A percentile compares a stretch with the other conserved stretches of the same genome.
phyloP scores from a whole-genome alignment of 768 basidiomycete species.

The Neoboletus brunneissimus region DNA sequence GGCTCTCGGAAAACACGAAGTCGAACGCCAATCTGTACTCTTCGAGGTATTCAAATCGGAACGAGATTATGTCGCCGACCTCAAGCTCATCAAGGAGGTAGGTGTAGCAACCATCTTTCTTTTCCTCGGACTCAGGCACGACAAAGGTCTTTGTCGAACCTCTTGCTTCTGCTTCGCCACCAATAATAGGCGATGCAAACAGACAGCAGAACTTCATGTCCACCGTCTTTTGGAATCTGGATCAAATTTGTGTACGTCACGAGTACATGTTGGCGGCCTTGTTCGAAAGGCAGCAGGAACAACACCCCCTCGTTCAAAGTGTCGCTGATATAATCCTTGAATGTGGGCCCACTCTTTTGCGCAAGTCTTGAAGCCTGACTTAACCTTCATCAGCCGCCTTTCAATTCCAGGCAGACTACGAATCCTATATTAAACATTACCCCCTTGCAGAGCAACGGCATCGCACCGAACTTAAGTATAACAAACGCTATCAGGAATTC shows the following conservation, averaged over 20 bases:
- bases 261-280: slow-evolving; percentile 66
- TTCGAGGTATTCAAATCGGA: slow-evolving; percentile 92
- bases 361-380: slow-evolving; percentile 10
- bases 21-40: slow-evolving; percentile 80
- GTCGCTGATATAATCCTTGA: slow-evolving; percentile 86
- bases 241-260: slow-evolving; percentile 65
- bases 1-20: slow-evolving; percentile 70
- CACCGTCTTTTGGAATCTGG: slow-evolving; percentile 83
- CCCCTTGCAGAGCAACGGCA: slow-evolving; percentile 83
- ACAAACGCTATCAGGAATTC: slow-evolving; percentile 64
- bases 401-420: slow-evolving; percentile 63
- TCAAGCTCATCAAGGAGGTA: slow-evolving; percentile 69
- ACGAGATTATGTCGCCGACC: slow-evolving; percentile 80
- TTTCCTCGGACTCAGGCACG: slow-evolving; percentile 1
- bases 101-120: background rate
- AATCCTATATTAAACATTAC: slow-evolving; percentile 84
- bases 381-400: slow-evolving; percentile 30
- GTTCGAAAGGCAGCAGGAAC: slow-evolving; percentile 78
- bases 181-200: slow-evolving; percentile 54
- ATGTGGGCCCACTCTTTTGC: slow-evolving; percentile 41
- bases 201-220: slow-evolving; percentile 63
- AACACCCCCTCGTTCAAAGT: slow-evolving; percentile 78
- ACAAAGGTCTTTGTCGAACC: slow-evolving; percentile 70
- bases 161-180: slow-evolving; percentile 57
- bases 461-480: slow-evolving; percentile 69